Conservation (phyloP, 208 protist species). For the Vickermania ingenoplastis region DNA sequence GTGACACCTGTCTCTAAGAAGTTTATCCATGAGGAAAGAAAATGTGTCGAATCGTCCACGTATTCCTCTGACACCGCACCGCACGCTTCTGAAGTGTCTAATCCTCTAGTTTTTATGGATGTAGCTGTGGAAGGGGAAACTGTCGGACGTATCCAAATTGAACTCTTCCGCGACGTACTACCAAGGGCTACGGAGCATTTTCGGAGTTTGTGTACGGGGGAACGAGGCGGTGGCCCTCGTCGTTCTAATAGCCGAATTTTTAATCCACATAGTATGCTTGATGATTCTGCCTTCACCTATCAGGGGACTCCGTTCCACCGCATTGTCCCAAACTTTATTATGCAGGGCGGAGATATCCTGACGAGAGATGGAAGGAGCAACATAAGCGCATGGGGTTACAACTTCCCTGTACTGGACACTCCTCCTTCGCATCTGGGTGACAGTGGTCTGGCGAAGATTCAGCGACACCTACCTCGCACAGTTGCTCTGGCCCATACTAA, state of each 20-base stretch:
- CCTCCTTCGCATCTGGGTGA: slow-evolving; percentile 50
- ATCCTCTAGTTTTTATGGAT: slow-evolving; percentile 83
- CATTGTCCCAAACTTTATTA: slow-evolving; percentile 92
- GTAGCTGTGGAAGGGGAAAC: slow-evolving; percentile 73
- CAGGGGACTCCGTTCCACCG: slow-evolving; percentile 93
- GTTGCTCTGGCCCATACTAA: slow-evolving; percentile 75
- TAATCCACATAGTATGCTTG: not conserved
- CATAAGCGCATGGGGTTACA: slow-evolving; percentile 90
- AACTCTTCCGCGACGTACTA: slow-evolving; percentile 87
- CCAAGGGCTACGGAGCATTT: slow-evolving; percentile 94
- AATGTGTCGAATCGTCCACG: not conserved
- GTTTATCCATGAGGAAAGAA: too few species aligned
- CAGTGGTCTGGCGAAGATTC: slow-evolving; percentile 89
- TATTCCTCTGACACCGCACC: not conserved
- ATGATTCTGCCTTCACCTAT: slow-evolving; percentile 76
- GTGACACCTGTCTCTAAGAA: too few species aligned
- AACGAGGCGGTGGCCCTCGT: slow-evolving; percentile 34
- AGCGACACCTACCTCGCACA: slow-evolving; percentile 71
- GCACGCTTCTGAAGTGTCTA: slow-evolving; percentile 16
- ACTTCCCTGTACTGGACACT: slow-evolving; percentile 37
- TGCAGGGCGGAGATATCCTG: slow-evolving; percentile 94
- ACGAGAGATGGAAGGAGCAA: slow-evolving; percentile 89
- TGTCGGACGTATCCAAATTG: slow-evolving; percentile 76
- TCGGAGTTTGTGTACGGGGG: slow-evolving; percentile 89
- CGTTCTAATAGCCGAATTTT: not conserved